Evolutionary conservation across 352 stramenopile species (phyloP).

Genomic region (Phytophthora pistaciae): DNA sequence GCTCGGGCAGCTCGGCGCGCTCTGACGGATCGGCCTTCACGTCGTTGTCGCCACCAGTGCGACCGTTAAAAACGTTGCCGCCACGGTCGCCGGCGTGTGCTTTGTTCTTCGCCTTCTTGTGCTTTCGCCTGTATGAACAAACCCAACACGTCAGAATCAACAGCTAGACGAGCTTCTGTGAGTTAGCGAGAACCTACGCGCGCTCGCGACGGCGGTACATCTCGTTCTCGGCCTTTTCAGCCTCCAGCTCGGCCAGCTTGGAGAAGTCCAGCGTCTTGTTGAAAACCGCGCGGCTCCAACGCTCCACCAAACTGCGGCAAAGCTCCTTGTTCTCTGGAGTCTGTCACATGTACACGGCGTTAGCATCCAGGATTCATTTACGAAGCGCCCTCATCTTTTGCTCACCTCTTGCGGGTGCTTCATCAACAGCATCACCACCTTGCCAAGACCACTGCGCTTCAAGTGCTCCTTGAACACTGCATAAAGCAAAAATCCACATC

Average conservation of each 20-base stretch:
- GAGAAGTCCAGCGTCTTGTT: slow-evolving; percentile 91
- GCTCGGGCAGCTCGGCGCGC: slow-evolving; percentile 73
- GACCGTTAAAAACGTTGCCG: slow-evolving; percentile 63
- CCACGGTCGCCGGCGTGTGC: slow-evolving; percentile 30
- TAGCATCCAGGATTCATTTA: background rate
- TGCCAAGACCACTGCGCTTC: slow-evolving; percentile 90
- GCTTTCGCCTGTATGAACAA: slow-evolving; percentile 35
- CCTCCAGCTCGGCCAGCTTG: slow-evolving; percentile 86
- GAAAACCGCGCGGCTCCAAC: slow-evolving; percentile 90
- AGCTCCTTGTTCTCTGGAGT: slow-evolving; percentile 89
- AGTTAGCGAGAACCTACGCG: slow-evolving; percentile 21
- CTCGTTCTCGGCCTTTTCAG: slow-evolving; percentile 86
- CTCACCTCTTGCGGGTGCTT: slow-evolving; percentile 87
- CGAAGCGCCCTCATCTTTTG: background rate
- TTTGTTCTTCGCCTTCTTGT: slow-evolving; percentile 56
- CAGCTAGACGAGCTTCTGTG: too few relatives aligned
- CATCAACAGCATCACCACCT: slow-evolving; percentile 90
- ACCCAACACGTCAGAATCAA: slow-evolving; percentile 7
- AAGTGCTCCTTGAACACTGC: slow-evolving; percentile 91
- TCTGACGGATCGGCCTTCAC: slow-evolving; percentile 60
- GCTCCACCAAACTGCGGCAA: slow-evolving; percentile 85
- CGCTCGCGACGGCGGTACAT: slow-evolving; percentile 73
- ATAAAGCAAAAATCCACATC: background rate
- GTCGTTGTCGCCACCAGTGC: slow-evolving; percentile 32
- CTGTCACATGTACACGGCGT: slow-evolving; percentile 33